Percentiles rank a stretch among this genome's conserved stretches.
Evolutionary conservation across 257 asterid genomes (phyloP).

Genomic region (Vinca minor): DNA sequence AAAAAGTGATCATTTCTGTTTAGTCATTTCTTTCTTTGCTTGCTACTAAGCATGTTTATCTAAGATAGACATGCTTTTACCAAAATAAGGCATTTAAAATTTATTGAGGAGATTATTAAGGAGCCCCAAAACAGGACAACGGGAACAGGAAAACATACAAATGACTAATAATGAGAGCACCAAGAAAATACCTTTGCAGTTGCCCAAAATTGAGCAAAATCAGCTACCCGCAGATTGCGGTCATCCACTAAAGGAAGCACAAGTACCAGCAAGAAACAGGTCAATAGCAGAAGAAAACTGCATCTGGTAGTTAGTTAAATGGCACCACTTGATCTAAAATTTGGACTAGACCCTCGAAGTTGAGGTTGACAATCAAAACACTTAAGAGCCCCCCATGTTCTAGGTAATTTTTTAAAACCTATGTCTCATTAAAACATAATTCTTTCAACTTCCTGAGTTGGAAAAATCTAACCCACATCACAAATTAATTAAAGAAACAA

Average conservation of each 20-base stretch:
- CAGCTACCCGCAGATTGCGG: slow-evolving; percentile 99
- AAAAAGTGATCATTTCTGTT: no score
- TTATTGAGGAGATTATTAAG: background rate
- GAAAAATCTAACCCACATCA: slow-evolving; percentile 4
- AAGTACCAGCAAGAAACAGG: slow-evolving; percentile 96
- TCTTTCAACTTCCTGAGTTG: background rate
- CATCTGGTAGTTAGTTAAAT: slow-evolving; percentile 91
- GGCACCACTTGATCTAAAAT: slow-evolving; percentile 65
- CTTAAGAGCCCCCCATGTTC: slow-evolving; percentile 16
- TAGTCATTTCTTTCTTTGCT: background rate
- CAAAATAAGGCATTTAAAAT: background rate
- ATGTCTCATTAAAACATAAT: slow-evolving; percentile 9
- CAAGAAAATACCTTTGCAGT: slow-evolving; percentile 95
- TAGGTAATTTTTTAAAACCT: slow-evolving; percentile 21
- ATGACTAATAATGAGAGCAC: slow-evolving; percentile 44
- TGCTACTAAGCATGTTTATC: background rate
- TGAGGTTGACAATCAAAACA: slow-evolving; percentile 31
- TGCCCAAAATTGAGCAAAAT: slow-evolving; percentile 99
- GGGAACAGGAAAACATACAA: slow-evolving; percentile 17
- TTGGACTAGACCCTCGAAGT: slow-evolving; percentile 34
- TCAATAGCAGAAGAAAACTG: slow-evolving; percentile 93
- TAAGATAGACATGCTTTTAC: background rate
- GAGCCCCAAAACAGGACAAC: slow-evolving; percentile 7
- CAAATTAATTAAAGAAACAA: slow-evolving; percentile 6
- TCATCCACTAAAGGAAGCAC: slow-evolving; percentile 99